Evolutionary conservation across 2,329 filamentous ascomycete genomes (phyloP).

Genomic region (Aquanectria penicillioides): DNA sequence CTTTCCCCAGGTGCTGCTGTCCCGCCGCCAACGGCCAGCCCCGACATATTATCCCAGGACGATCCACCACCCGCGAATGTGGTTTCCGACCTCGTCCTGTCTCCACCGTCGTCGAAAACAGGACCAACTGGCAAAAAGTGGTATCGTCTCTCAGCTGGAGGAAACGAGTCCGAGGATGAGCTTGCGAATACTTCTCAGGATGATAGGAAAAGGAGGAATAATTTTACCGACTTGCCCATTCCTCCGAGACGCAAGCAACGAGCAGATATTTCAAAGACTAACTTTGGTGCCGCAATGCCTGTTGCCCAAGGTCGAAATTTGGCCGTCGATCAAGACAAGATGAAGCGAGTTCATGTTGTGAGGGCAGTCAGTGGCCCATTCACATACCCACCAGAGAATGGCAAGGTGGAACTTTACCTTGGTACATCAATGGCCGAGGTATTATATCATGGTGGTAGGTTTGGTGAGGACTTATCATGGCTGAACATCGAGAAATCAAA

Average conservation of each 20-base stretch:
- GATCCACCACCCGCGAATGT: conserved; percentile 33
- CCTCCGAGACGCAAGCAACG: conserved; percentile 18
- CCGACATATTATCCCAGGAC: conserved; percentile 37
- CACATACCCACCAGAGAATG: background rate
- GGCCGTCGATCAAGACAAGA: background rate
- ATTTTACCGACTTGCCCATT: conserved; percentile 26
- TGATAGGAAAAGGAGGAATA: conserved; percentile 18
- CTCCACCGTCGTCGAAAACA: conserved; percentile 12
- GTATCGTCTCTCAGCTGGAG: conserved; percentile 5
- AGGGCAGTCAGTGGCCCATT: conserved; percentile 39
- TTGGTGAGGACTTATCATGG: conserved; percentile 26
- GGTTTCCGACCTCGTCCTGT: conserved; percentile 34
- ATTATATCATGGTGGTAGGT: background rate
- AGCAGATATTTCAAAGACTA: conserved; percentile 43
- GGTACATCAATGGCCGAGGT: conserved; percentile 9
- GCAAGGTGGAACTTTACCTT: conserved; percentile 17
- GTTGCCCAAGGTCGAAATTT: background rate
- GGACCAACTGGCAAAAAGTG: conserved; percentile 16
- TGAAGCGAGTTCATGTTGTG: conserved; percentile 21
- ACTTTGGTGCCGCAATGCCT: conserved; percentile 16
- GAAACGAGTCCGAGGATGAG: conserved; percentile 43
- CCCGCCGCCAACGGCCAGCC: conserved; percentile 27
- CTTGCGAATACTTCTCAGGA: conserved; percentile 25
- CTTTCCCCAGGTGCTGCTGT: background rate
- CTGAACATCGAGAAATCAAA: conserved; percentile 30